Percentiles rank a stretch among this genome's conserved stretches.
Conservation (phyloP, 2,329 filamentous ascomycete genomes). For the Colletotrichum spaethianum region DNA sequence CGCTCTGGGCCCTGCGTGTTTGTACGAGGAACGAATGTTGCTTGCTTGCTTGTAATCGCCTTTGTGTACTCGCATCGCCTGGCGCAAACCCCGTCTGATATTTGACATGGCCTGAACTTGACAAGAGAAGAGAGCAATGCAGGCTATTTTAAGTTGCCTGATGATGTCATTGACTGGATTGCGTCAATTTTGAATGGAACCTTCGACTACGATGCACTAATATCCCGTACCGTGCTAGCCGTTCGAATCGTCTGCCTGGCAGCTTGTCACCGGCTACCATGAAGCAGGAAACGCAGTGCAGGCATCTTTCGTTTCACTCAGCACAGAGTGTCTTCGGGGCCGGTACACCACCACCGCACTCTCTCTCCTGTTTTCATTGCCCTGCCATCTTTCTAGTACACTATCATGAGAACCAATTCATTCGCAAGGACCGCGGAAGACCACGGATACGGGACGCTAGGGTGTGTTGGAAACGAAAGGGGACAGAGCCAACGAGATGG, state of each 20-base stretch:
- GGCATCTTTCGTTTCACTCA: background rate
- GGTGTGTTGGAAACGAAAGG: background rate
- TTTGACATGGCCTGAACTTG: background rate
- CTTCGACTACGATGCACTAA: background rate
- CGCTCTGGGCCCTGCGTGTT: slow-evolving; percentile 5
- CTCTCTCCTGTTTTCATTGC: no score
- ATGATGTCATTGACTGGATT: slow-evolving; percentile 6
- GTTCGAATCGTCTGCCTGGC: background rate
- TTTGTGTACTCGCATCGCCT: slow-evolving; percentile 9
- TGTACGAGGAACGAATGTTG: background rate
- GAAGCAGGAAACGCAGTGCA: background rate
- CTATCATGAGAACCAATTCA: no score
- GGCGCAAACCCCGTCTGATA: background rate
- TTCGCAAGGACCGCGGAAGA: no score
- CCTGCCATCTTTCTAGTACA: no score
- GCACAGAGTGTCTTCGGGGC: no score
- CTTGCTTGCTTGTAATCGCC: background rate
- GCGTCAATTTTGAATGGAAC: no score
- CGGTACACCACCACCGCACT: no score
- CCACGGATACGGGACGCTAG: background rate
- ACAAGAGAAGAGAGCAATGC: background rate
- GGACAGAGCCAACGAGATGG: background rate
- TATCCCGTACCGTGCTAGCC: background rate
- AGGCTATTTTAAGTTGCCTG: background rate
- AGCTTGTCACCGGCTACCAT: background rate